A percentile compares a stretch with the other conserved stretches of the same genome.
These are phyloP conservation scores for Annulohypoxylon stygium DNA, from an alignment of 495 filamentous ascomycete genomes.

Conservation along the genomic window DNA sequence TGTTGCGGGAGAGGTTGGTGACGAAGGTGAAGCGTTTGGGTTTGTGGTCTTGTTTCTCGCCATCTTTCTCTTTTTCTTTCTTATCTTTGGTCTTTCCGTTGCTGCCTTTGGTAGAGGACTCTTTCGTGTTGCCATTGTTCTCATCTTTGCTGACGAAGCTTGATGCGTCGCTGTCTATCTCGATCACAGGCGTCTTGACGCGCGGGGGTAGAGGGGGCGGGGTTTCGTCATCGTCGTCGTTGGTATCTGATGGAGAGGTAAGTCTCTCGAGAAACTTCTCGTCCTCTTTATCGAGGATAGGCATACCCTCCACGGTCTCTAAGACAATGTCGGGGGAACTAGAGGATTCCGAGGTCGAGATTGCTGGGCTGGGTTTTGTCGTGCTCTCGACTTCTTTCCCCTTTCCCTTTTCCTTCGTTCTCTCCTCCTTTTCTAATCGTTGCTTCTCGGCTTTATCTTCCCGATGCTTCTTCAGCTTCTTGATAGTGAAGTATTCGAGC, in stretches of 20 bases:
- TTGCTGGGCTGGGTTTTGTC: constrained; percentile 3
- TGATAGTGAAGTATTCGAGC: constrained; percentile 60
- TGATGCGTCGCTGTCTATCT: constrained; percentile 56
- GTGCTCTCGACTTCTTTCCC: constrained; percentile 22
- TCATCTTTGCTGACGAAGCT: constrained; percentile 45
- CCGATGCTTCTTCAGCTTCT: constrained; percentile 61
- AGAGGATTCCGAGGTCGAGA: constrained; percentile 13
- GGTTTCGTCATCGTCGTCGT: constrained; percentile 50
- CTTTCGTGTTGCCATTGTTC: constrained; percentile 24
- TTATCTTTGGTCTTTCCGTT: constrained; percentile 43
- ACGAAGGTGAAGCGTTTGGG: constrained; percentile 59
- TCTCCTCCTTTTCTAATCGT: constrained; percentile 42
- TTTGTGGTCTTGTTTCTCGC: constrained; percentile 42
- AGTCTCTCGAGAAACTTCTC: constrained; percentile 60
- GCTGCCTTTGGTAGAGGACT: constrained; percentile 24
- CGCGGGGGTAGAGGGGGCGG: constrained; percentile 59
- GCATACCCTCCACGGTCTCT: constrained; percentile 34
- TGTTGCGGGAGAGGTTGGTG: constrained; percentile 29
- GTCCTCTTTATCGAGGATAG: constrained; percentile 59
- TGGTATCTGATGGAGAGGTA: constrained; percentile 47
- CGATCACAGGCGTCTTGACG: constrained; percentile 59
- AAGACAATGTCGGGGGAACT: constrained; percentile 25
- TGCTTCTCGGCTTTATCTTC: constrained; percentile 56
- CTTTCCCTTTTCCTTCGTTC: constrained; percentile 42
- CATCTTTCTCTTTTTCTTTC: constrained; percentile 35